These are phyloP conservation scores for Punica granatum DNA, from an alignment of 345 rosid genomes.

Conservation along the genomic window DNA sequence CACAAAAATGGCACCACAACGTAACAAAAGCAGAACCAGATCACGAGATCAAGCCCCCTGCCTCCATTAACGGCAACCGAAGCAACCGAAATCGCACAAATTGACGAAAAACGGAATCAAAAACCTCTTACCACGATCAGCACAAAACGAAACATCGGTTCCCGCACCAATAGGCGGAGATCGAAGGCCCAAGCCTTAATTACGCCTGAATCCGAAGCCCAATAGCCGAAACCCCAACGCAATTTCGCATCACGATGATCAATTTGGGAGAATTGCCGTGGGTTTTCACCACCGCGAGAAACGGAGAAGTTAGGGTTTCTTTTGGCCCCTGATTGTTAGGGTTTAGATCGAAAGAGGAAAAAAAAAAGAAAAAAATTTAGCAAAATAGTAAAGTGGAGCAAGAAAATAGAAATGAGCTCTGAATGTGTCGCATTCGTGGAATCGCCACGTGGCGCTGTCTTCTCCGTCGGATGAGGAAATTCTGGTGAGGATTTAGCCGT, in stretches of 20 bases:
- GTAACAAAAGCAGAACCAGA: constrained; percentile 8
- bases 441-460: background rate
- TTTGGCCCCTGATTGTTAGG: constrained; percentile 42
- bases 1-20: constrained; percentile 1
- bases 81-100: background rate
- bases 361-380: background rate
- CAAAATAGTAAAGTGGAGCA: background rate
- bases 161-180: background rate
- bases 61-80: background rate
- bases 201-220: background rate
- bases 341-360: constrained; percentile 23
- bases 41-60: background rate
- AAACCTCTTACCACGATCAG: constrained; percentile 4
- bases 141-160: constrained; percentile 1
- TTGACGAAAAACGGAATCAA: background rate
- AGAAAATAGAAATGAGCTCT: constrained; percentile 1
- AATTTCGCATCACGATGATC: constrained; percentile 23
- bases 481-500: background rate
- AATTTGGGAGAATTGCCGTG: constrained; percentile 28
- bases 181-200: background rate
- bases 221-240: constrained; percentile 9
- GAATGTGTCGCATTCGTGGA: background rate
- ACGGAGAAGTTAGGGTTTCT: constrained; percentile 46
- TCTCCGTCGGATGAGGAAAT: background rate
- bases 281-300: background rate